Base-by-base conservation (phyloP, 2,329 filamentous ascomycete genomes). In the Nigrospora oryzae region DNA sequence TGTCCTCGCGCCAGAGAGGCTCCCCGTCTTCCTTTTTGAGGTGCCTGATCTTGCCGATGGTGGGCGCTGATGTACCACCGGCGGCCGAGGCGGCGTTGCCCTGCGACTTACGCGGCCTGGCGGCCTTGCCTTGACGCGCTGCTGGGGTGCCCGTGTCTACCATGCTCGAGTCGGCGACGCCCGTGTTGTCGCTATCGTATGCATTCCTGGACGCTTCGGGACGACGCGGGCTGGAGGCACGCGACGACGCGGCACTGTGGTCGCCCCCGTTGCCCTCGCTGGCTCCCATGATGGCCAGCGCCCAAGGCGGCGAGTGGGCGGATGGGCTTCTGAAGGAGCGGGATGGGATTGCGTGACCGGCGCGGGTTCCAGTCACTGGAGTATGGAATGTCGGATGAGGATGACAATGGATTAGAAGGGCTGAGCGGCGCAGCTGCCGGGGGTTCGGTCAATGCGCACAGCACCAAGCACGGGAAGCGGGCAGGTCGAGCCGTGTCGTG, bases 1-100 rank as follows among this genome's bases (percentile, higher is more conserved):
- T 94, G 64, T 94, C 88, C 61, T 81, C 83, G 56, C 88, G 75
- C 88, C 88, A 94, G 4, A 94, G 73, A 40, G 88, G 88, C 53
- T 90, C 86, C 57, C 88, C 88, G 58, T 94, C 88, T 49, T 90
- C 86, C 64, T 93, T 93, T 66, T 94, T 94, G 43, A 94, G 67
- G 62, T 93, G 87, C 43, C 85, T 71, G 46, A 94, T 88, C 69
- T 93, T 94, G 53, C 77, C 77, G 42, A 78, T 50, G 19, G 51
- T 51, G 11, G 54, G 45, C 45, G 56, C 54, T 31, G 53, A 49
- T 5, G 49, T 46, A 15, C 30, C 45, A 11, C 47, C 48, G 28
- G 45, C 52, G 11, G 45, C 46, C 11, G 47, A 49, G 5, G 50
- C 48, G 15, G 53, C 51, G 38, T 53, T 55, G 16, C 33, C 42